Conservation (phyloP, 768 basidiomycete species). For the Kwoniella botswanensis region DNA sequence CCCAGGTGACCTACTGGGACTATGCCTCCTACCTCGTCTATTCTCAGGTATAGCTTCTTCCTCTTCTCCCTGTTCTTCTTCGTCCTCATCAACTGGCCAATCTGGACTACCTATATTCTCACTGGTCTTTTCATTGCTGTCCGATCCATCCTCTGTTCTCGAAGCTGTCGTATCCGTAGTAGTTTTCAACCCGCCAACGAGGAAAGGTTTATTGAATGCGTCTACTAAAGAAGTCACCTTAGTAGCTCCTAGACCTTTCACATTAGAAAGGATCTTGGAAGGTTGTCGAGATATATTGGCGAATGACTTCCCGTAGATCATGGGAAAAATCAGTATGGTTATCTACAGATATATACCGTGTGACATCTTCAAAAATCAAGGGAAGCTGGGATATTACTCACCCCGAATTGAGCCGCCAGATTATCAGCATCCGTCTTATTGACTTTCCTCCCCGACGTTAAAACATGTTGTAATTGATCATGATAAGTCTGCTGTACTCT, state of each 20-base stretch:
- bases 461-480: constrained; percentile 75
- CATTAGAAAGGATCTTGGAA: constrained; percentile 73
- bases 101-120: constrained; percentile 35
- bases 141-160: not conserved
- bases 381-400: constrained; percentile 60
- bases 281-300: constrained; percentile 76
- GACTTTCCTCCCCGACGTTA: constrained; percentile 89
- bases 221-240: constrained; percentile 90
- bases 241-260: constrained; percentile 92
- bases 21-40: constrained; percentile 17
- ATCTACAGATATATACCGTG: not conserved
- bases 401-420: constrained; percentile 85
- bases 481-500: constrained; percentile 83
- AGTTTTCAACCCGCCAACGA: constrained; percentile 43
- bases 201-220: constrained; percentile 86
- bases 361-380: not conserved
- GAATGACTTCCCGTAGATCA: constrained; percentile 70
- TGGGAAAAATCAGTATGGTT: not conserved
- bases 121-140: not conserved
- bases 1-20: constrained; percentile 41
- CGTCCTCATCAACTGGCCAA: constrained; percentile 35
- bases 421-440: constrained; percentile 98
- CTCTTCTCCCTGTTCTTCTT: constrained; percentile 10
- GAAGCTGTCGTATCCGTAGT: not conserved
- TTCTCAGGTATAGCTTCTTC: not conserved